These are phyloP conservation scores for Deinandra increscens DNA, from an alignment of 129 eudicot species.

Conservation along the genomic window DNA sequence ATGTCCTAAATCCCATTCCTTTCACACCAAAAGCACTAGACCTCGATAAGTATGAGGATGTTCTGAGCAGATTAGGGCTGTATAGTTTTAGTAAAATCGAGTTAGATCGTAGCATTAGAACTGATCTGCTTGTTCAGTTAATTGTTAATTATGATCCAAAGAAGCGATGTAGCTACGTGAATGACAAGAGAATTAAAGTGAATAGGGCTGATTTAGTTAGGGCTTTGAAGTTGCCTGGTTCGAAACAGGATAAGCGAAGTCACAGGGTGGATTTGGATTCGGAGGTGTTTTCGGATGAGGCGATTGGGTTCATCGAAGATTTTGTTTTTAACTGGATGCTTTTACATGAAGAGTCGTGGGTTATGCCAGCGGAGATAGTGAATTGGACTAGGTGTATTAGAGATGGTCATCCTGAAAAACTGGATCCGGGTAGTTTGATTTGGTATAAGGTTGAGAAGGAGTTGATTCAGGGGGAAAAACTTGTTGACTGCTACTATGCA, in stretches of 20 bases:
- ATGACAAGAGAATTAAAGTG: constrained; percentile 36
- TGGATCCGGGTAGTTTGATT: constrained; percentile 73
- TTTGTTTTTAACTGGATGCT: constrained; percentile 71
- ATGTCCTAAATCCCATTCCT: constrained; percentile 41
- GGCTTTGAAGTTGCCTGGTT: constrained; percentile 53
- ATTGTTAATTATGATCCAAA: constrained; percentile 46
- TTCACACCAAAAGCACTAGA: constrained; percentile 52
- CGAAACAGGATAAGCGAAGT: constrained; percentile 44
- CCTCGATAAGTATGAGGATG: constrained; percentile 42
- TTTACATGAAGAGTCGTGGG: constrained; percentile 64
- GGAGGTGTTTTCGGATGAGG: constrained; percentile 43
- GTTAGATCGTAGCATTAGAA: constrained; percentile 43
- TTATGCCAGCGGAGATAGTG: constrained; percentile 49
- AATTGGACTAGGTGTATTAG: constrained; percentile 53
- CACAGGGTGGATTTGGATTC: constrained; percentile 35
- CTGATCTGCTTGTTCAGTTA: constrained; percentile 64
- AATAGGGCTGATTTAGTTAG: constrained; percentile 56
- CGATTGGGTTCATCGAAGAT: constrained; percentile 45
- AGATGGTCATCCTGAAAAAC: constrained; percentile 75
- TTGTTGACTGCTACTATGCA: constrained; percentile 70
- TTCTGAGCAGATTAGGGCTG: constrained; percentile 51
- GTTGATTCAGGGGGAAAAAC: constrained; percentile 47
- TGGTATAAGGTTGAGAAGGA: constrained; percentile 93
- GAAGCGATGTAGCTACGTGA: constrained; percentile 45
- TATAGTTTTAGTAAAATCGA: constrained; percentile 64